Percentiles rank a stretch among this genome's conserved stretches.
These are phyloP conservation scores for Musa beccarii DNA, from an alignment of 176 grass and related monocot species.

Conservation along the genomic window DNA sequence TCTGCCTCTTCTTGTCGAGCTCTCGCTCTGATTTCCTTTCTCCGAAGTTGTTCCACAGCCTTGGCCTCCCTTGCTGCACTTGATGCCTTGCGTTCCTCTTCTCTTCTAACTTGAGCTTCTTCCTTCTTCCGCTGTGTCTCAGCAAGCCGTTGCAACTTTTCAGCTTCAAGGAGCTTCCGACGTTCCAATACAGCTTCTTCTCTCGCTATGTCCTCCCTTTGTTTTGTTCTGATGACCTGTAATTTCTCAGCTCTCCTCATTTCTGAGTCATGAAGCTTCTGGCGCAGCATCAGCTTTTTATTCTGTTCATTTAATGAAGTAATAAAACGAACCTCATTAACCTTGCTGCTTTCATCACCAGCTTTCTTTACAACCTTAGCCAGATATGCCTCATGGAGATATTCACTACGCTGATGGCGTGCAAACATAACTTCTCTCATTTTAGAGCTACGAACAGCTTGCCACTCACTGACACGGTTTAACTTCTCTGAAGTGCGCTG, in stretches of 20 bases:
- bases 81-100: conserved; percentile 97
- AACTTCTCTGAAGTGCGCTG: conserved; percentile 96
- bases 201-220: conserved; percentile 94
- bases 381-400: conserved; percentile 86
- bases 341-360: conserved; percentile 96
- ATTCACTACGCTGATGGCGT: conserved; percentile 85
- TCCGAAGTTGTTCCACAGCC: conserved; percentile 74
- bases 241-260: conserved; percentile 96
- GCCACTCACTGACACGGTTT: conserved; percentile 91
- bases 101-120: conserved; percentile 92
- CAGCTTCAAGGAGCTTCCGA: conserved; percentile 90
- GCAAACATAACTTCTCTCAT: conserved; percentile 91
- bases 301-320: conserved; percentile 97
- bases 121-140: conserved; percentile 97
- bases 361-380: conserved; percentile 87
- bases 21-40: conserved; percentile 96
- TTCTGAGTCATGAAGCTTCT: conserved; percentile 93
- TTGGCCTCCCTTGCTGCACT: conserved; percentile 89
- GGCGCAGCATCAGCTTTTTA: conserved; percentile 86
- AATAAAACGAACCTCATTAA: conserved; percentile 98
- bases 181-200: conserved; percentile 98
- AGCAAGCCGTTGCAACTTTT: conserved; percentile 92
- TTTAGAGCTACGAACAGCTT: conserved; percentile 89
- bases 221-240: conserved; percentile 94
- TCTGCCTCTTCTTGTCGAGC: conserved; percentile 93